These are phyloP conservation scores for Fomitopsis serialis DNA, from an alignment of 768 basidiomycete genomes.

Conservation along the genomic window DNA sequence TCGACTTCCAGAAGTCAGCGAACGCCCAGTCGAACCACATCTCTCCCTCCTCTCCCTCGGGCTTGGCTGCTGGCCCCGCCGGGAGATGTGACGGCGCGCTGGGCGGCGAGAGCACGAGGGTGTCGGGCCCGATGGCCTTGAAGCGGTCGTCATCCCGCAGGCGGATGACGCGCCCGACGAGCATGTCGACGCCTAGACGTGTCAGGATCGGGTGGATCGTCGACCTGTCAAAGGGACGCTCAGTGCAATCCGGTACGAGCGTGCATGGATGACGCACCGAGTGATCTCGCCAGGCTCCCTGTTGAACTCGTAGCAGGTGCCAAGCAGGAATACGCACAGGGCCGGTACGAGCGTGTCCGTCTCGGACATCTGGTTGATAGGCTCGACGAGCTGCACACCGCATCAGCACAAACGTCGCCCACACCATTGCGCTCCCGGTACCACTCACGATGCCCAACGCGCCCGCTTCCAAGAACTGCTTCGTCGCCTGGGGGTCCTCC, in stretches of 20 bases:
- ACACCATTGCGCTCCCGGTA: background rate
- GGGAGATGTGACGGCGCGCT: slow-evolving; percentile 15
- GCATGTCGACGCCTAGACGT: slow-evolving; percentile 84
- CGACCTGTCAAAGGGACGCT: slow-evolving; percentile 38
- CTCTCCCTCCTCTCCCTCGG: slow-evolving; percentile 57
- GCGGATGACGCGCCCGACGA: slow-evolving; percentile 80
- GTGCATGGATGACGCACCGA: slow-evolving; percentile 45
- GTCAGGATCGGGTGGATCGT: slow-evolving; percentile 88
- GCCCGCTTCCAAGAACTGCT: slow-evolving; percentile 86
- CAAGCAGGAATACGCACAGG: slow-evolving; percentile 86
- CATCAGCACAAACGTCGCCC: background rate
- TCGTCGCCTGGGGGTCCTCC: slow-evolving; percentile 87
- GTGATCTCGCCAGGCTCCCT: slow-evolving; percentile 93
- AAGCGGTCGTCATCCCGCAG: slow-evolving; percentile 92
- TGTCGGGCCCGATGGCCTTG: slow-evolving; percentile 83
- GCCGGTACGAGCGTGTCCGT: slow-evolving; percentile 84
- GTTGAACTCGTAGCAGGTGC: slow-evolving; percentile 95
- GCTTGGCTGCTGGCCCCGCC: slow-evolving; percentile 30
- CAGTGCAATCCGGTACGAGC: background rate
- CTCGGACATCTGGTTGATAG: slow-evolving; percentile 86
- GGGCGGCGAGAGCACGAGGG: slow-evolving; percentile 60
- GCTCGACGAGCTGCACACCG: slow-evolving; percentile 75
- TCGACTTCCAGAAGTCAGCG: slow-evolving; percentile 98
- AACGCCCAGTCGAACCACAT: slow-evolving; percentile 99
- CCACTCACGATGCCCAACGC: slow-evolving; percentile 82